Percentiles rank a stretch among this genome's conserved stretches.
These are phyloP conservation scores for Ramularia endophylla DNA, from an alignment of 2,329 filamentous ascomycete genomes.

Conservation along the genomic window DNA sequence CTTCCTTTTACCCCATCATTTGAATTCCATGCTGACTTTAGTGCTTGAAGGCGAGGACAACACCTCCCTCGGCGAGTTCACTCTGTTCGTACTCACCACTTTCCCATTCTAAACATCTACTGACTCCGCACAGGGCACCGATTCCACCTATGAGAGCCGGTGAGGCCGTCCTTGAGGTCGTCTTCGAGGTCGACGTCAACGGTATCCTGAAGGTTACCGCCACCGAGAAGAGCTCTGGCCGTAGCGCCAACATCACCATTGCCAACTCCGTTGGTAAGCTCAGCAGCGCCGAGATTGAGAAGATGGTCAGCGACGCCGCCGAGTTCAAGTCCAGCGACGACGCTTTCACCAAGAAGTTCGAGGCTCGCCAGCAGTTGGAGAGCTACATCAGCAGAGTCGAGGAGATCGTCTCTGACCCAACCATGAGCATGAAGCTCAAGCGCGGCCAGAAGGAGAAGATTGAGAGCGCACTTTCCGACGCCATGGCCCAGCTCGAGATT, in stretches of 20 bases:
- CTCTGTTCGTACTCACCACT: too few species aligned
- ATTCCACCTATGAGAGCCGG: constrained; percentile 71
- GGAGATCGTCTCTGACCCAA: constrained; percentile 97
- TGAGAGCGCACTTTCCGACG: constrained; percentile 91
- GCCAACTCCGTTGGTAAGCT: constrained; percentile 99
- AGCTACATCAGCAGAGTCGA: constrained; percentile 98
- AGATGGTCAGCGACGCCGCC: constrained; percentile 94
- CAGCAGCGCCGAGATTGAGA: constrained; percentile 88
- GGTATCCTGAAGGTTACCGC: constrained; percentile 95
- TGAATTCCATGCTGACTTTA: too few species aligned
- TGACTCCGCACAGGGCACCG: too few species aligned
- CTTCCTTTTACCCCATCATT: too few species aligned
- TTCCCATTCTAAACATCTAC: too few species aligned
- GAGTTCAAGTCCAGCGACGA: constrained; percentile 99
- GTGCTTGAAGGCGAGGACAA: constrained; percentile 72
- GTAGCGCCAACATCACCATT: constrained; percentile 99
- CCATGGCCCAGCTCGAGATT: constrained; percentile 95
- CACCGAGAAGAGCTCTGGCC: constrained; percentile 97
- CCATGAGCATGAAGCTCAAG: constrained; percentile 95
- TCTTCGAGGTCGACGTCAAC: constrained; percentile 99
- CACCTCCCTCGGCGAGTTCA: constrained; percentile 95
- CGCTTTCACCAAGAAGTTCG: constrained; percentile 98
- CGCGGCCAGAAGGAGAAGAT: constrained; percentile 99
- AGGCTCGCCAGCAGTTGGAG: constrained; percentile 98
- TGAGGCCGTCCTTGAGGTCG: constrained; percentile 92